A percentile compares a stretch with the other conserved stretches of the same genome.
These are phyloP conservation scores for Coprinopsis sp. DNA, from an alignment of 768 basidiomycete species.

Conservation along the genomic window DNA sequence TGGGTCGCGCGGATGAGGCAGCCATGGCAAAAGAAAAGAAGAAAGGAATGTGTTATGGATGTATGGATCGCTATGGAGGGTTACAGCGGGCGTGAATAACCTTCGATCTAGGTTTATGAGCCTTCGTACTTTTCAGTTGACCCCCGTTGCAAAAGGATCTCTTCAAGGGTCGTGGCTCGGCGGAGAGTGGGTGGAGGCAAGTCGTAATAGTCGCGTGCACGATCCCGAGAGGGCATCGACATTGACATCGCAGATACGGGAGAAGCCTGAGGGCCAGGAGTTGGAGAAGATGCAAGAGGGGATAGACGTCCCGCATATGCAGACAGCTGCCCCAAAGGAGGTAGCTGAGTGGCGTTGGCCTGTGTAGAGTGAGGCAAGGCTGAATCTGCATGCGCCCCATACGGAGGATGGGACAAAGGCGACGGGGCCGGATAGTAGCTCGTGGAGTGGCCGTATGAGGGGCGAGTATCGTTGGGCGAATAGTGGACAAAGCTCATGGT, in stretches of 20 bases:
- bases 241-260: conserved; percentile 31
- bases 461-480: conserved; percentile 27
- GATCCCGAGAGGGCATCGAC: conserved; percentile 52
- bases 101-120: no score
- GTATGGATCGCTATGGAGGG: no score
- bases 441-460: conserved; percentile 29
- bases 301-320: conserved; percentile 31
- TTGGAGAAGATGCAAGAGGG: conserved; percentile 30
- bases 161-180: conserved; percentile 33
- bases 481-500: conserved; percentile 59
- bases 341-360: conserved; percentile 25
- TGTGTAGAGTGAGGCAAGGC: conserved; percentile 14
- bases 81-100: no score
- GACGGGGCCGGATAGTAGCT: conserved; percentile 49
- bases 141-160: conserved; percentile 26
- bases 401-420: conserved; percentile 42
- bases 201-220: conserved; percentile 36
- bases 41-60: no score
- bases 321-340: conserved; percentile 32
- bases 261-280: conserved; percentile 37
- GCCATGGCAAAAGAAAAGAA: no score
- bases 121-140: neutral
- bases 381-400: conserved; percentile 23
- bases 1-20: no score
- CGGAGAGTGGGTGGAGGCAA: conserved; percentile 42